These are phyloP conservation scores for Lentinula detonsa DNA, from an alignment of 768 basidiomycete species.

Conservation along the genomic window DNA sequence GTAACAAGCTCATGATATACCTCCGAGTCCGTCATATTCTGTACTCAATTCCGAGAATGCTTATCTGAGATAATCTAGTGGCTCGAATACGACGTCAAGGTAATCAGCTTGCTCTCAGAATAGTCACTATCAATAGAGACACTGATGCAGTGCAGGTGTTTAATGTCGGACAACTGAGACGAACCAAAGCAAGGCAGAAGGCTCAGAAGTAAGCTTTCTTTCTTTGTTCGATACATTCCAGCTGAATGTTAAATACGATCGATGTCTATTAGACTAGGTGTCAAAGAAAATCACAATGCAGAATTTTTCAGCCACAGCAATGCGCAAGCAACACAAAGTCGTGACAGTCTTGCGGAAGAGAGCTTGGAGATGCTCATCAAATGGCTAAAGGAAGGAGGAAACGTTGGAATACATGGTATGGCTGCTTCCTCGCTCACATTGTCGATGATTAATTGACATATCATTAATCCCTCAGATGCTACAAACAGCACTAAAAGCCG, in stretches of 20 bases:
- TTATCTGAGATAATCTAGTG: constrained; percentile 48
- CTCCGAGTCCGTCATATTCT: constrained; percentile 58
- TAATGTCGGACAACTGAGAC: constrained; percentile 93
- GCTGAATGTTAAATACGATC: neutral
- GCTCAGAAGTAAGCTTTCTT: constrained; percentile 55
- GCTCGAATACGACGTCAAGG: constrained; percentile 97
- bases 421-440: neutral
- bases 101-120: constrained; percentile 14
- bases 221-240: neutral
- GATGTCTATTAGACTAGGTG: constrained; percentile 50
- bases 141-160: constrained; percentile 64
- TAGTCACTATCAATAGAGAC: neutral
- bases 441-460: neutral
- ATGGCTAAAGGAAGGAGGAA: constrained; percentile 93
- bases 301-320: constrained; percentile 89
- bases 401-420: constrained; percentile 95
- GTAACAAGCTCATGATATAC: constrained; percentile 96
- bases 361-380: constrained; percentile 91
- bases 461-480: constrained; percentile 48
- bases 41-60: neutral
- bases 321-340: constrained; percentile 61
- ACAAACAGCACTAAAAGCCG: constrained; percentile 85
- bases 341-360: constrained; percentile 84
- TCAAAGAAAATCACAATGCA: constrained; percentile 88
- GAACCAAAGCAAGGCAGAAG: constrained; percentile 76